Evolutionary conservation across 1,284 basidiomycete genomes (phyloP), one percentile per base, ranked within the genome.

Genomic region (Irpex sp.): DNA sequence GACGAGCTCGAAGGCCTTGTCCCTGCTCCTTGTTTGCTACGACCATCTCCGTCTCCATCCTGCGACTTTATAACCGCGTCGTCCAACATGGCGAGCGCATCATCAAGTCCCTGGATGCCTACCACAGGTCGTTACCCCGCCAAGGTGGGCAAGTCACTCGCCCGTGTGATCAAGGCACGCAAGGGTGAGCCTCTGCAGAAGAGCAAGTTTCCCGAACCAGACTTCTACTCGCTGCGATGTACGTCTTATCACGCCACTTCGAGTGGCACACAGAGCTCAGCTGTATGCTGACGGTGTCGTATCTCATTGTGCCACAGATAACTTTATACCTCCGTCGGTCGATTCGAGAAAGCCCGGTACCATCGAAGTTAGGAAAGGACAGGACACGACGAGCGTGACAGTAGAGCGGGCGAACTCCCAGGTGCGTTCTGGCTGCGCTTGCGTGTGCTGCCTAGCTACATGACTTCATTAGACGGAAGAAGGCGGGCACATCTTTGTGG

Each of bases 191-290:
- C 79, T 38, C 75, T 79, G 26, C 69, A 67, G 57, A 74, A 68
- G 54, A 67, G 59, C 63, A 79, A 84, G 74, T 34, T 84, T 54
- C 85, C 84, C 36, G 82, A 85, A 68, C 81, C 82, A 57, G 87
- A 90, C 67, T 89, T 88, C 73, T 89, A 88, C 71, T 85, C 88
- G 31, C 83, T 92, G 67, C 81, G 86, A 67, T 92, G 90, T 91
- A 68, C 69, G 85, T 81, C 38, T 31, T 47, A 48, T 56, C 58
- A 55, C 40, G 59, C 55, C 51, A 36, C 5, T 19, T 31, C 55
- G 15, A 54, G 26, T 64, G 47, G 59, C 15, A 17, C 11, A 21
- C 49, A 51, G 49, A n/a, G 7, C 19, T 51, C 17, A 37, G 57
- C 5, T n/a, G 40, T 15, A 38, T 13, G 15, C 48, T 58, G 31